Evolutionary conservation across 2,329 filamentous ascomycete species (phyloP).

Genomic region (Hyphodiscus sp.): DNA sequence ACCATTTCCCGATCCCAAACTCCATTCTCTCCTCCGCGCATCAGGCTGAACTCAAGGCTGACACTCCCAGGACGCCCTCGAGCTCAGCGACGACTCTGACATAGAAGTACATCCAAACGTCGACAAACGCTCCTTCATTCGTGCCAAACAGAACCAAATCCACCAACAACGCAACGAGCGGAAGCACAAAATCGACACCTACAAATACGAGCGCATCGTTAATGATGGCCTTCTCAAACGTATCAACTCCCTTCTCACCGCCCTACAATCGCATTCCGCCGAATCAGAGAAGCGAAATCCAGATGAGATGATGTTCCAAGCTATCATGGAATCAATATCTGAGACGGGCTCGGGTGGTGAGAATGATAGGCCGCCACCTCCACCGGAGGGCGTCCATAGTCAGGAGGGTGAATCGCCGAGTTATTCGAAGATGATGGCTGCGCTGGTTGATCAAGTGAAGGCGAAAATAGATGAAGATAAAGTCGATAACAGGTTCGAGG

Average conservation of each 20-base stretch:
- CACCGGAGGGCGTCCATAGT: slow-evolving; percentile 73
- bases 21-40: slow-evolving; percentile 5
- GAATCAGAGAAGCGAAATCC: slow-evolving; percentile 59
- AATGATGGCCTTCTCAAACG: slow-evolving; percentile 85
- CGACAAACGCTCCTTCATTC: slow-evolving; percentile 96
- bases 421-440: slow-evolving; percentile 98
- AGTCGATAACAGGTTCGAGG: slow-evolving; percentile 59
- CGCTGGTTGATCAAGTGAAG: slow-evolving; percentile 90
- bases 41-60: slow-evolving; percentile 28
- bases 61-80: slow-evolving; percentile 65
- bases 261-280: slow-evolving; percentile 66
- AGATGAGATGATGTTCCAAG: slow-evolving; percentile 81
- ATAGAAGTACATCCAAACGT: slow-evolving; percentile 98
- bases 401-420: slow-evolving; percentile 66
- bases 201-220: slow-evolving; percentile 87
- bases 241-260: slow-evolving; percentile 70
- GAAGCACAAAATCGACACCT: slow-evolving; percentile 79
- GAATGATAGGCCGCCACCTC: slow-evolving; percentile 66
- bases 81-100: slow-evolving; percentile 97
- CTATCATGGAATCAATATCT: slow-evolving; percentile 71
- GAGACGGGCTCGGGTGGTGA: slow-evolving; percentile 47
- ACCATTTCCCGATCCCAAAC: not conserved
- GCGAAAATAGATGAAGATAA: slow-evolving; percentile 65
- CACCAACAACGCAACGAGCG: slow-evolving; percentile 84
- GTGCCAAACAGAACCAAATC: slow-evolving; percentile 95